Base-by-base conservation (phyloP, 2,329 filamentous ascomycete species). In the Exserohilum turcica region DNA sequence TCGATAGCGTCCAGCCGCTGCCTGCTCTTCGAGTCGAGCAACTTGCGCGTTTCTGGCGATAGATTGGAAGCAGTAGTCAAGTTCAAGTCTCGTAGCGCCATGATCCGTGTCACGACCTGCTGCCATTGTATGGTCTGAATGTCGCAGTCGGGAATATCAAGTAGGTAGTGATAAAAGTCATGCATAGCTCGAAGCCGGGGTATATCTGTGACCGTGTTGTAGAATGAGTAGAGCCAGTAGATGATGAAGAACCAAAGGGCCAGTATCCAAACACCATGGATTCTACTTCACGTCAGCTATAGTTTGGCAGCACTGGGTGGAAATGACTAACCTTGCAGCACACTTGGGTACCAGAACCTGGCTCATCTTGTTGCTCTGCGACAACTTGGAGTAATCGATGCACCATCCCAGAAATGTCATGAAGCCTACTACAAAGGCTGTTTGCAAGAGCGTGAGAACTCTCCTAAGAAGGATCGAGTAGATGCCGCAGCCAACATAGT, bases 41-140 rank as follows among this genome's bases (percentile, higher is more conserved):
- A 85, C 59, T 81, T 83, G 54, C 84, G 81, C 60, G 83, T 82
- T 56, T 80, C 77, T 9, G 83, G 78, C n/a, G 82, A 82, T 13
- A 86, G 77, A 15, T 82, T 83, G 6, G 82, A 80, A 1, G 84
- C 85, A n/a, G 92, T 96, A 56, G 88, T 86, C n/a, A 92, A 86
- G 64, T 97, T 96, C 27, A 90, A 83, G 67, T 96, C 91, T 56
- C 92, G 84, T 18, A 97, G 75, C 6, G 86, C 84, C 85, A 96
- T 96, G 55, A 97, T 82, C 31, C 91, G 87, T 55, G 86, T 89
- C 18, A 97, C 92, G 21, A 96, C 84, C 60, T 94, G 89, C 69
- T 96, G 91, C 92, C 92, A 97, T 5, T 92, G 93, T 44, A 96
- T 89, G 0, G 91, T 95, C 73, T 97, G 92, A 77, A 97, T 94